Conservation (phyloP, 1,284 basidiomycete genomes). For the Salmacisia buchloeana region DNA sequence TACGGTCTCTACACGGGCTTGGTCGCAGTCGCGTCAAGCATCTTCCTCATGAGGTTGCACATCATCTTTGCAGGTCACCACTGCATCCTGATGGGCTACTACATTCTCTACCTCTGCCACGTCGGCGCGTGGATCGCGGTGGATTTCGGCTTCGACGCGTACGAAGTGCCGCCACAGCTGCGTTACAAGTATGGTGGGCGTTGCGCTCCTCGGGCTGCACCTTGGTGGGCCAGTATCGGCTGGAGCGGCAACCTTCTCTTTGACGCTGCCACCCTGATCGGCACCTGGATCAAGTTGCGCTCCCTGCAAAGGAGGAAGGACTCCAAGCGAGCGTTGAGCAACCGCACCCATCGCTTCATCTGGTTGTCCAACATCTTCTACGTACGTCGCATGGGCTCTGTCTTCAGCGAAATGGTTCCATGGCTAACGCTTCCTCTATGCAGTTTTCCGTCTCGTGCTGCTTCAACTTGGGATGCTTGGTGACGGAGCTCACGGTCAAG, state of each 20-base stretch:
- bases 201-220: neutral
- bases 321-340: neutral
- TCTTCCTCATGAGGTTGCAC: neutral
- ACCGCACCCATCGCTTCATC: slow-evolving; percentile 4
- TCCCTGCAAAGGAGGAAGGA: neutral
- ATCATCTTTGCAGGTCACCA: slow-evolving; percentile 2
- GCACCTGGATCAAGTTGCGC: slow-evolving; percentile 2
- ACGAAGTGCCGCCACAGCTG: neutral
- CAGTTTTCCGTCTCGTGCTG: slow-evolving; percentile 2
- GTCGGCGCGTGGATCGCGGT: neutral
- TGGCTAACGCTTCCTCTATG: no score
- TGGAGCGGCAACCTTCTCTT: slow-evolving; percentile 3
- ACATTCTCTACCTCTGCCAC: neutral
- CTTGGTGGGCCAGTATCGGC: neutral
- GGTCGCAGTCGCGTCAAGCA: slow-evolving; percentile 4
- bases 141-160: neutral
- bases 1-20: neutral
- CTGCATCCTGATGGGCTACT: slow-evolving; percentile 1
- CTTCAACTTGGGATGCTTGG: neutral
- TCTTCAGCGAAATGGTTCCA: no score
- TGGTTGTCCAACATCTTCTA: slow-evolving; percentile 1
- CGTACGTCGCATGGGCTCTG: neutral
- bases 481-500: neutral
- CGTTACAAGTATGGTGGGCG: neutral
- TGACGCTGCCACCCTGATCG: neutral